Conservation (phyloP, 345 rosid species). For the Noccaea caerulescens region DNA sequence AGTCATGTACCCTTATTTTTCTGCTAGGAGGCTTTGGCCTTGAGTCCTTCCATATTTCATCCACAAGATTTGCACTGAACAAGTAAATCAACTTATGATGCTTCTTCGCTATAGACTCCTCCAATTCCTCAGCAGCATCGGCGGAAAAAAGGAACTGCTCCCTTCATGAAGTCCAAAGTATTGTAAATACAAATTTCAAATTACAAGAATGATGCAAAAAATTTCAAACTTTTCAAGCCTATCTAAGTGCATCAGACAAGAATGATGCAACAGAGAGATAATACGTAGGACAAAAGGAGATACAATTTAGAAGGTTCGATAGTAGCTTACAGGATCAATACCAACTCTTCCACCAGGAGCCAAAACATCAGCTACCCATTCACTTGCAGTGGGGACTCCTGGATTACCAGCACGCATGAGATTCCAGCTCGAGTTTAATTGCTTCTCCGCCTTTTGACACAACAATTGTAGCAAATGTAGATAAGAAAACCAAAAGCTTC, state of each 20-base stretch:
- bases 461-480: neutral
- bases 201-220: too few relatives aligned
- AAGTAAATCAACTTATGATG: constrained; percentile 81
- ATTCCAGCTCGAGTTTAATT: constrained; percentile 76
- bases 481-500: constrained; percentile 13
- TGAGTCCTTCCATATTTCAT: constrained; percentile 86
- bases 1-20: constrained; percentile 78
- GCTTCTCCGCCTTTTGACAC: constrained; percentile 80
- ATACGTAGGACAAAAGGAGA: neutral
- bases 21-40: constrained; percentile 82
- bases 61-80: constrained; percentile 75
- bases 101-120: constrained; percentile 74
- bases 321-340: constrained; percentile 86
- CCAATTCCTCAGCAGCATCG: constrained; percentile 93
- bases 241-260: too few relatives aligned
- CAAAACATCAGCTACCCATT: constrained; percentile 86
- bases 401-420: constrained; percentile 94
- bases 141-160: constrained; percentile 97
- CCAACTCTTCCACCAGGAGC: constrained; percentile 90
- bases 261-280: too few relatives aligned
- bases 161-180: constrained; percentile 62
- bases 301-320: constrained; percentile 39
- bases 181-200: constrained; percentile 30
- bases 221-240: too few relatives aligned
- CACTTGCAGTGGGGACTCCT: constrained; percentile 83